A percentile compares a stretch with the other conserved stretches of the same genome.
phyloP scores from a whole-genome alignment of 2,329 filamentous ascomycete species.

The Talaromyces funiculosus region DNA sequence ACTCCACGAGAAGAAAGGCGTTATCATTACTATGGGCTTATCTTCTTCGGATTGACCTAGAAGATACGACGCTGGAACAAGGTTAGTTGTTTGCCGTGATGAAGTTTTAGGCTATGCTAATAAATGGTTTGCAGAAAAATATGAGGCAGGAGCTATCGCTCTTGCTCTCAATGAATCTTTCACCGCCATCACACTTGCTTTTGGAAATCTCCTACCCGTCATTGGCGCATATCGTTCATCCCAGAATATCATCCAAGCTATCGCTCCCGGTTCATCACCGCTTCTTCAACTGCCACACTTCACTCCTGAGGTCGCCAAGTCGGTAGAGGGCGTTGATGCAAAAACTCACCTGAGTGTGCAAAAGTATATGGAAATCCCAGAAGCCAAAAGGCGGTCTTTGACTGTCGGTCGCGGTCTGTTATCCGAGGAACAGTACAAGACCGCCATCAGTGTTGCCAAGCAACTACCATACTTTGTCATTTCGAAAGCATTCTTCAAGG shows the following conservation, averaged over 20 bases:
- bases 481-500: conserved; percentile 96
- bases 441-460: conserved; percentile 68
- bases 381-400: conserved; percentile 64
- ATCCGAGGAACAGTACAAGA: conserved; percentile 68
- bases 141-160: conserved; percentile 80
- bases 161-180: conserved; percentile 81
- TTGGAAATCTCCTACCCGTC: conserved; percentile 75
- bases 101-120: not conserved
- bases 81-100: conserved; percentile 29
- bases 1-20: conserved; percentile 74
- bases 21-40: conserved; percentile 93
- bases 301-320: conserved; percentile 53
- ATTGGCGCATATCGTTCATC: conserved; percentile 74
- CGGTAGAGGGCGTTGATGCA: conserved; percentile 52
- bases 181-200: conserved; percentile 78
- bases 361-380: conserved; percentile 79
- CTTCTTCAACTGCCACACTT: conserved; percentile 89
- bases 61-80: conserved; percentile 68
- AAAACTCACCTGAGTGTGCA: conserved; percentile 74
- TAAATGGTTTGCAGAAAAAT: conserved; percentile 57
- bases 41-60: conserved; percentile 78
- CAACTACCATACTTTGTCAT: conserved; percentile 80
- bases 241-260: conserved; percentile 84
- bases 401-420: conserved; percentile 66
- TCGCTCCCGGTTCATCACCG: conserved; percentile 76